A percentile compares a stretch with the other conserved stretches of the same genome.
These are phyloP conservation scores for Fragosphaeria purpurea DNA, from an alignment of 2,329 filamentous ascomycete species.

Conservation along the genomic window DNA sequence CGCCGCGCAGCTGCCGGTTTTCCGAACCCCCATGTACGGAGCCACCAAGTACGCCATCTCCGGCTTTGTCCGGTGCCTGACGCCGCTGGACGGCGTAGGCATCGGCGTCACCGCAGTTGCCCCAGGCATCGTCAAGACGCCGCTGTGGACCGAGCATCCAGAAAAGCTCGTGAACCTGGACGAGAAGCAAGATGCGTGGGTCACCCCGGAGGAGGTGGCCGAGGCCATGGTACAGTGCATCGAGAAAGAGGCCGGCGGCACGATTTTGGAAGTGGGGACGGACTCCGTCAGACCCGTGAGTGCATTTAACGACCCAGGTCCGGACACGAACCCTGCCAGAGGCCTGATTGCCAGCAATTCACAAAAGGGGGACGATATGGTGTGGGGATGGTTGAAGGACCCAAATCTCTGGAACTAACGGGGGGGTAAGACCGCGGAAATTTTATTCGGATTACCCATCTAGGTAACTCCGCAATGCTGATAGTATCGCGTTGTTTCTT, in stretches of 20 bases:
- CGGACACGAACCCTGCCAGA: background rate
- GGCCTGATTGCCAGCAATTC: background rate
- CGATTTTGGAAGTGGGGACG: constrained; percentile 28
- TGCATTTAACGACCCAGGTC: background rate
- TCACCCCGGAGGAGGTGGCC: constrained; percentile 32
- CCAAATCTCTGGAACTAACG: background rate
- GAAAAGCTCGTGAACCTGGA: constrained; percentile 26
- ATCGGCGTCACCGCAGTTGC: constrained; percentile 34
- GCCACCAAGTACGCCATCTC: constrained; percentile 29
- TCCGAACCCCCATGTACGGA: constrained; percentile 27
- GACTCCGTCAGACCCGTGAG: background rate
- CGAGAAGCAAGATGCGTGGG: constrained; percentile 28
- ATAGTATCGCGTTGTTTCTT: too few species aligned
- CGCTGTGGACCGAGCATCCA: constrained; percentile 33
- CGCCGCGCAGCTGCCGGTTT: constrained; percentile 24
- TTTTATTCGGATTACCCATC: too few species aligned
- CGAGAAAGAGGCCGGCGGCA: constrained; percentile 27
- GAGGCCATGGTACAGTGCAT: constrained; percentile 32
- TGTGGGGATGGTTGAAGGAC: background rate
- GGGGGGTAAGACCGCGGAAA: too few species aligned
- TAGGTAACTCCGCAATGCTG: too few species aligned
- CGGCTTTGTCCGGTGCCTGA: constrained; percentile 32
- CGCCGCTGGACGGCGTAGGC: constrained; percentile 22
- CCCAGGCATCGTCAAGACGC: constrained; percentile 34
- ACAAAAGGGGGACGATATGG: background rate